phyloP scores from a whole-genome alignment of 2,329 filamentous ascomycete genomes.

The Aspergillus pseudoglaucus region DNA sequence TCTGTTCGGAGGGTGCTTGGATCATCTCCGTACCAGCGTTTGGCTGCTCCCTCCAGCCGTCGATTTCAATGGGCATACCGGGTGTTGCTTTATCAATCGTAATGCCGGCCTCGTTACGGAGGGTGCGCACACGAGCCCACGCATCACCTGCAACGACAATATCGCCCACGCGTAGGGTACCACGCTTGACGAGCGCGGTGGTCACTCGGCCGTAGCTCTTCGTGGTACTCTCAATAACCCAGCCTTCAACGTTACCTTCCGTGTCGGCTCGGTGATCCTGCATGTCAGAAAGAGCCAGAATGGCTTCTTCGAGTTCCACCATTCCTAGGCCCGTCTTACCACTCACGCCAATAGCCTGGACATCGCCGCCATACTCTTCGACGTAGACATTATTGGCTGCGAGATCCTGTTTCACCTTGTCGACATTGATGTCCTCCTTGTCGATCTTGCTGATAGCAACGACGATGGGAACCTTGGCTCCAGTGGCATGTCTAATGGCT shows the following conservation, averaged over 20 bases:
- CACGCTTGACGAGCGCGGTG: constrained; percentile 80
- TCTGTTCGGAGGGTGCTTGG: constrained; percentile 71
- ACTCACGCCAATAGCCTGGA: constrained; percentile 84
- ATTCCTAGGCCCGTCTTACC: constrained; percentile 93
- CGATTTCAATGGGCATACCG: constrained; percentile 82
- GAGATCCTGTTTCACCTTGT: constrained; percentile 83
- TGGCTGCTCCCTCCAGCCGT: constrained; percentile 89
- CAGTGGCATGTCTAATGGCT: constrained; percentile 85
- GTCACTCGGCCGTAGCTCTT: constrained; percentile 80
- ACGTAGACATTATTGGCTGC: constrained; percentile 78
- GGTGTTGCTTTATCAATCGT: constrained; percentile 69
- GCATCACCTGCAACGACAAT: constrained; percentile 81
- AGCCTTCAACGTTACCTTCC: constrained; percentile 76
- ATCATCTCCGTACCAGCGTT: constrained; percentile 80
- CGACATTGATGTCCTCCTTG: constrained; percentile 71
- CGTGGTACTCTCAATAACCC: constrained; percentile 86
- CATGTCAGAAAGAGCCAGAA: constrained; percentile 77
- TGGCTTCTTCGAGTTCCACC: constrained; percentile 84
- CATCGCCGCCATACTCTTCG: constrained; percentile 91
- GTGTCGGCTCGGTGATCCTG: constrained; percentile 79
- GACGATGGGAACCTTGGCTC: constrained; percentile 86
- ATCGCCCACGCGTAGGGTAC: constrained; percentile 74
- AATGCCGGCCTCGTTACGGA: constrained; percentile 78
- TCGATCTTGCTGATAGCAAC: constrained; percentile 98
- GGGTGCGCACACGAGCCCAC: constrained; percentile 76